Base-by-base conservation (phyloP, 2,329 filamentous ascomycete genomes). In the Phyllosticta capitalensis region DNA sequence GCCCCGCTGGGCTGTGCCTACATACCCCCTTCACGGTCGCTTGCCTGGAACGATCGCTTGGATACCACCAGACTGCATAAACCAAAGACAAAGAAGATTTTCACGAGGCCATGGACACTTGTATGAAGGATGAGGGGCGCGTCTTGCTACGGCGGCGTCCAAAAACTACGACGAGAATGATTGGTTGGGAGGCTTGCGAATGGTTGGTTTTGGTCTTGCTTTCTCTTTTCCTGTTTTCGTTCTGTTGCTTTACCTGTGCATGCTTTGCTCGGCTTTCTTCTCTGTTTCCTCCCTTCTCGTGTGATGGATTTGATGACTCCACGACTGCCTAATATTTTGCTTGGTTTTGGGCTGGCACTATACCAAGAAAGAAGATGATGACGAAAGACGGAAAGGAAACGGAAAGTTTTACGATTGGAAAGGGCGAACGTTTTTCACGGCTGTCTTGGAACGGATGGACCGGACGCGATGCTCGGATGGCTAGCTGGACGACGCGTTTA, bases 81-180 rank as follows among this genome's bases (percentile, higher is more conserved):
- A 28, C 50, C 53, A 19, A 58, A 17, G 7, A 58, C n/a, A 20
- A 53, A 14, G 28, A 61, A 53, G 45, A 45, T 59, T 45, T 26
- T 45, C 17, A 45, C 38, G 38, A 45, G 38, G 38, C n/a, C n/a
- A 45, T n/a, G 38, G 38, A 45, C 6, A 7, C 17, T 45, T 45
- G 17, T 17, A 45, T n/a, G 38, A 45, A 12, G 38, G 38, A n/a
- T n/a, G 7, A 7, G 14, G 38, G 38, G 38, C 12, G 38, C 38
- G 38, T 45, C 38, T 26, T 45, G 38, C 38, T n/a, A 45, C 17
- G 17, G 38, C 38, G 38, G 38, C 38, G 38, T 45, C 14, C 38
- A n/a, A n/a, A 45, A 45, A 45, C 38, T 45, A 45, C 7, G 14
- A 45, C n/a, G 38, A 45, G 14, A 14, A 45, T 14, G 38, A n/a